Base-by-base conservation (phyloP, 2,329 filamentous ascomycete species). In the Dissoconium aciculare region DNA sequence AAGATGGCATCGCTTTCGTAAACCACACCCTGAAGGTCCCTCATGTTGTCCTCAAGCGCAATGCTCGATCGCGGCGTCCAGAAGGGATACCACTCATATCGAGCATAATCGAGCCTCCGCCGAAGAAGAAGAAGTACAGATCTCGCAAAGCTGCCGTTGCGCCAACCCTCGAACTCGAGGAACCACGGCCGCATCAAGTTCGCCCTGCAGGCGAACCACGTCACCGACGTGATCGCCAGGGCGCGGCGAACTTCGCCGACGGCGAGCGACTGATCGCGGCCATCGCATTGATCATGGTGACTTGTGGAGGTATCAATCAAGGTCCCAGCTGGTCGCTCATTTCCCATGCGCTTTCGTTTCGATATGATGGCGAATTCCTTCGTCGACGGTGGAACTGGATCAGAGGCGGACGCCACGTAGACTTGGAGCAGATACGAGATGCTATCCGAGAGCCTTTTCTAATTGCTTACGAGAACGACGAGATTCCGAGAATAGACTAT, bases 371-470 rank as follows among this genome's bases (percentile, higher is more conserved):
- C 16, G 43, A 50, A 14, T 58, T 58, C 28, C 46, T 56, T 13
- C 55, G 55, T 29, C 50, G 52, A 14, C 47, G 55, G 10, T 62
- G 57, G 58, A 34, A 34, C 5, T 50, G 35, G 28, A 37, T 34
- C 38, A 50, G 33, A 17, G 39, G 40, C 4, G 37, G 32, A 27
- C 40, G 42, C 9, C 35, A 33, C 11, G 32, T 25, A 2, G 39
- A 44, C 11, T 41, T 48, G 19, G 58, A 68, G 4, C 64, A 66
- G 24, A 47, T 78, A 26, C 72, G 69, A 4, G 57, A 63, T 4
- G 67, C 70, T 28, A 81, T 87, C 39, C 73, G 78, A 43, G 59
- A 68, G 11, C 63, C 60, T 5, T 81, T 80, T 42, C 55, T 82
- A 4, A 54, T 62, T 27, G 78, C 78, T 0, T 82, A 83, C 41